Evolutionary conservation across 2,329 filamentous ascomycete genomes (phyloP).

Genomic region (Thelonectria discophora): DNA sequence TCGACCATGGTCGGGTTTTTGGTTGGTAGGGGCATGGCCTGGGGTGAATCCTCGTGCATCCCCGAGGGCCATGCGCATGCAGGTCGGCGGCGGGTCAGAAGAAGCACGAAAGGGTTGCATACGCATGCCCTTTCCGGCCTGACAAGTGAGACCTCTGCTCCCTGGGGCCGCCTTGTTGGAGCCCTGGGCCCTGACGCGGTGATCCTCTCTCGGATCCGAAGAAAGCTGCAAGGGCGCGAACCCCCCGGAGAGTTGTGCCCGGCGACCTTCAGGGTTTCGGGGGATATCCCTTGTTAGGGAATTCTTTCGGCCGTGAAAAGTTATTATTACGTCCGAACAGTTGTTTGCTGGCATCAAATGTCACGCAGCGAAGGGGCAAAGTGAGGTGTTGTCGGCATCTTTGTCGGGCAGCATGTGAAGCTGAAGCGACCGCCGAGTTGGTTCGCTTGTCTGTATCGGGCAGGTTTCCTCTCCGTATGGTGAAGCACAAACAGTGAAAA

Average conservation of each 20-base stretch:
- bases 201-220: neutral
- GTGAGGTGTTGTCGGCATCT: too few relatives aligned
- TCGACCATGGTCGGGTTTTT: slow-evolving; percentile 1
- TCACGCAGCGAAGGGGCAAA: neutral
- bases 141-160: too few relatives aligned
- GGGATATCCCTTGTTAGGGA: slow-evolving; percentile 2
- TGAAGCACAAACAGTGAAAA: neutral
- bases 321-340: too few relatives aligned
- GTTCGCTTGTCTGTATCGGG: too few relatives aligned
- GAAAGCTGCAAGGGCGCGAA: neutral
- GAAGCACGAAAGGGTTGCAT: slow-evolving; percentile 22
- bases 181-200: neutral
- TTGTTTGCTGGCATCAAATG: neutral
- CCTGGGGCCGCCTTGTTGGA: too few relatives aligned
- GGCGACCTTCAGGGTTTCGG: neutral
- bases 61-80: neutral
- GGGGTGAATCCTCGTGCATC: neutral
- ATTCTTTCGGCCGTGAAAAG: neutral
- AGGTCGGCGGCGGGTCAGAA: slow-evolving; percentile 14
- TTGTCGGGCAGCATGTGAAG: too few relatives aligned
- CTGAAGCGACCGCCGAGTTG: too few relatives aligned
- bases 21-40: neutral
- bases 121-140: slow-evolving; percentile 6
- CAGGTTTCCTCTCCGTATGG: too few relatives aligned
- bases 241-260: neutral